Base-by-base conservation (phyloP, 2,329 filamentous ascomycete genomes). In the Colletotrichum sp. region DNA sequence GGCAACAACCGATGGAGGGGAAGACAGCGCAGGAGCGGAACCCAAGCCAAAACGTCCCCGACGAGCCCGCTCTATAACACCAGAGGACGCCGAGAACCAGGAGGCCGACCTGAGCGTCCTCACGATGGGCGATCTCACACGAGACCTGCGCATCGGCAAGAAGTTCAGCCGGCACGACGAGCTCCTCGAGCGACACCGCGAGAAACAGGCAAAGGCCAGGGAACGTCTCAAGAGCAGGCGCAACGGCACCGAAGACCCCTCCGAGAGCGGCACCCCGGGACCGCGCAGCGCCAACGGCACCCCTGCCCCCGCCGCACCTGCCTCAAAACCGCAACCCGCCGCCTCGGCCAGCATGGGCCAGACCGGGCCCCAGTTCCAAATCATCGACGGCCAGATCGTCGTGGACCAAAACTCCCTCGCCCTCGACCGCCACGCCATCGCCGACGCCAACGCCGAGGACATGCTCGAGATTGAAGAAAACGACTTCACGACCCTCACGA, bases 111-210 rank as follows among this genome's bases (percentile, higher is more conserved):
- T 91, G 26, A 89, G 90, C 28, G 90, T 89, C 5, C 89, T 94
- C 30, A 94, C 92, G 70, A 95, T 97, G 92, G 90, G 89, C 58
- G 93, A 95, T 73, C 85, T 97, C 5, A 94, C 92, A 66, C 91
- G 90, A 77, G 93, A 95, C 80, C 86, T 94, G 68, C 89, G 90
- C 26, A 93, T 93, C 72, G 95, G 95, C 73, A 94, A 94, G 82
- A 92, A 93, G 75, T 96, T 95, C 72, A 93, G 92, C 80, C 90
- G 93, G 5, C 94, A 95, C 79, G 92, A 93, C 79, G 92, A 94
- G 80, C 92, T 97, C 79, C 91, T 92, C 57, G 89, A 93, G 78
- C 92, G 94, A 58, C 90, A 95, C 84, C 86, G 90, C 67, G 85
- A 88, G 71, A 85, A 85, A 70, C 79, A 78, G 60, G 86, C 90